Evolutionary conservation across 2,329 filamentous ascomycete genomes (phyloP).

Genomic region (Lasiodiplodia citricola): DNA sequence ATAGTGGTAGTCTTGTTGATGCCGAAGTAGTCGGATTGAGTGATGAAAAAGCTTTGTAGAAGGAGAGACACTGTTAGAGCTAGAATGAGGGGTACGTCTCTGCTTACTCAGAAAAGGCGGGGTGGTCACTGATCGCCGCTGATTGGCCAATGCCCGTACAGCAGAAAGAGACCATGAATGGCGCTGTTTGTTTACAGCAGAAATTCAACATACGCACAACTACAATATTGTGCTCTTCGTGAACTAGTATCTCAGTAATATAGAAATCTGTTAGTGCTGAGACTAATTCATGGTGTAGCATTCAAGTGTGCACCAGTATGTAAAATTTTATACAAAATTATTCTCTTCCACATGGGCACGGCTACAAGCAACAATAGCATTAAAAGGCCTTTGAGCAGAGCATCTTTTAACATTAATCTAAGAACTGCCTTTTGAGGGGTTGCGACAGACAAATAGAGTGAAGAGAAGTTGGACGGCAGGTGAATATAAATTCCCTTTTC

Average conservation of each 20-base stretch:
- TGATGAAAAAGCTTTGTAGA: neutral
- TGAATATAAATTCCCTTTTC: too few relatives aligned
- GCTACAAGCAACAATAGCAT: too few relatives aligned
- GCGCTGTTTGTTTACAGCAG: neutral
- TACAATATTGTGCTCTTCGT: neutral
- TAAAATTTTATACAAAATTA: too few relatives aligned
- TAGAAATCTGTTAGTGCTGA: too few relatives aligned
- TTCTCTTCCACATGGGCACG: too few relatives aligned
- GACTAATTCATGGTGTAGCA: too few relatives aligned
- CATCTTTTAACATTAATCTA: too few relatives aligned
- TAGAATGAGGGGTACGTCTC: neutral
- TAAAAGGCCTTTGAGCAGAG: too few relatives aligned
- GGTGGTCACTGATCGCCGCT: neutral
- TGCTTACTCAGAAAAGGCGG: neutral
- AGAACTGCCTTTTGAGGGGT: too few relatives aligned
- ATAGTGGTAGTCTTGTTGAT: neutral
- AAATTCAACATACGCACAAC: neutral
- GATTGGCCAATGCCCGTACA: neutral
- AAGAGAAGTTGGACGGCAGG: too few relatives aligned
- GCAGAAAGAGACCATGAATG: neutral
- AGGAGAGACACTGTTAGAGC: neutral
- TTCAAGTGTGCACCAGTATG: too few relatives aligned
- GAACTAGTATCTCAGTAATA: neutral
- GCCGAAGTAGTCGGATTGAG: neutral
- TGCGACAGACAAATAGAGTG: too few relatives aligned